Conservation (phyloP, 306 rosid genomes). For the Dalbergia cultrata region DNA sequence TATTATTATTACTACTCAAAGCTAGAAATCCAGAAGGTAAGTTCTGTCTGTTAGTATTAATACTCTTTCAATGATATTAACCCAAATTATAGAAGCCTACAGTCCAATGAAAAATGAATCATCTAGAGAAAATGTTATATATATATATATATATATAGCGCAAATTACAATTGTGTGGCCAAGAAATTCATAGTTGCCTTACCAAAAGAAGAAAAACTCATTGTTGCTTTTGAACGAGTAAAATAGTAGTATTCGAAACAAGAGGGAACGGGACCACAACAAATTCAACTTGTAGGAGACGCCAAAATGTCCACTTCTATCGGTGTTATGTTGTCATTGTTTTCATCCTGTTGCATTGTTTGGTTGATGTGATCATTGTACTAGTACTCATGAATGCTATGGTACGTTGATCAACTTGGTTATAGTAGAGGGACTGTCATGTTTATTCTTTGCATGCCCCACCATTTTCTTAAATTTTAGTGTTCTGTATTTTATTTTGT, state of each 20-base stretch:
- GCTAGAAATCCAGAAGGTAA: no score
- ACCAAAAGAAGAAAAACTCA: not conserved
- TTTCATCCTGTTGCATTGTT: not conserved
- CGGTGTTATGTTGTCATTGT: not conserved
- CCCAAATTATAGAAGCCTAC: not conserved
- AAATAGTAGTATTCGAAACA: not conserved
- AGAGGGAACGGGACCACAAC: not conserved
- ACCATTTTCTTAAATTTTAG: no score
- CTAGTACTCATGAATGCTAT: no score
- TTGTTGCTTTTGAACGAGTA: not conserved
- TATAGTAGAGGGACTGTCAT: no score
- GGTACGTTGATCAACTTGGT: no score
- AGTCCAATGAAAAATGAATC: not conserved
- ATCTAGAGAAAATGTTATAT: not conserved
- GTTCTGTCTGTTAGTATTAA: no score
- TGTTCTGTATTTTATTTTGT: no score
- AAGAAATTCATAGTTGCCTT: not conserved
- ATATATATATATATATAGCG: not conserved
- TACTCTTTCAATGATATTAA: not conserved
- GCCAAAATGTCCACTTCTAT: constrained; percentile 20
- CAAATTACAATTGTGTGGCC: not conserved
- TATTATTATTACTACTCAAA: not conserved
- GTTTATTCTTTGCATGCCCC: no score
- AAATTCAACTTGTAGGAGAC: constrained; percentile 21
- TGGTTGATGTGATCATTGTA: not conserved